Evolutionary conservation across 371 early-diverging fungal genomes (phyloP).

Genomic region (Syncephalastrum contaminatum): DNA sequence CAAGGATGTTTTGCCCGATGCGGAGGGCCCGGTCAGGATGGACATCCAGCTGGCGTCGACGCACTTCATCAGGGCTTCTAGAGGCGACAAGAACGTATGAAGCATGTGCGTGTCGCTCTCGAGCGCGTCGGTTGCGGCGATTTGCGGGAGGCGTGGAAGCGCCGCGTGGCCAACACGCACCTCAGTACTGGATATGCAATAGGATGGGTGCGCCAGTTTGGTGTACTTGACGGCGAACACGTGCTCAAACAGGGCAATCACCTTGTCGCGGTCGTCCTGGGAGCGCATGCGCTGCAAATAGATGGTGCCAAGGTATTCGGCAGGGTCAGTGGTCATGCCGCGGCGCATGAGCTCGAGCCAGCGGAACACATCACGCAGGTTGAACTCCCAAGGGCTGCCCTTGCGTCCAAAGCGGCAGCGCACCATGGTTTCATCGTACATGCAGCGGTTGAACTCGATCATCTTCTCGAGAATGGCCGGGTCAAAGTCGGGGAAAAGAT

Average conservation of each 20-base stretch:
- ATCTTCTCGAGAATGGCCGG: conserved; percentile 57
- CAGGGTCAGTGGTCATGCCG: conserved; percentile 56
- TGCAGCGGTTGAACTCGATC: conserved; percentile 84
- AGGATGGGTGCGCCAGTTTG: conserved; percentile 40
- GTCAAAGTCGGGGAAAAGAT: conserved; percentile 66
- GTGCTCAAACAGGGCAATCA: conserved; percentile 61
- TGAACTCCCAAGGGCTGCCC: conserved; percentile 99
- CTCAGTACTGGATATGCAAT: conserved; percentile 39
- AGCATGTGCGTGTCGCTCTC: conserved; percentile 61
- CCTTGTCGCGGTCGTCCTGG: conserved; percentile 70
- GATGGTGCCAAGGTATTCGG: conserved; percentile 75
- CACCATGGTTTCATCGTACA: conserved; percentile 86
- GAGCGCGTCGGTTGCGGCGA: conserved; percentile 12
- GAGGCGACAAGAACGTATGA: conserved; percentile 62
- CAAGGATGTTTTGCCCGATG: conserved; percentile 86
- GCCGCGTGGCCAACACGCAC: conserved; percentile 70
- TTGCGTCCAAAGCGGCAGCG: conserved; percentile 75
- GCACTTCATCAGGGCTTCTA: conserved; percentile 85
- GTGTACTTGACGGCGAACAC: conserved; percentile 59
- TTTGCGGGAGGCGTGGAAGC: conserved; percentile 45
- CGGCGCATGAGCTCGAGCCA: conserved; percentile 84
- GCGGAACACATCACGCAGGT: conserved; percentile 94
- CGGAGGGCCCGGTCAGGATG: conserved; percentile 86
- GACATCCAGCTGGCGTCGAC: conserved; percentile 92
- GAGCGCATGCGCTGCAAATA: conserved; percentile 91